Evolutionary conservation across 495 filamentous ascomycete genomes (phyloP).

Genomic region (Patellaria atrata): DNA sequence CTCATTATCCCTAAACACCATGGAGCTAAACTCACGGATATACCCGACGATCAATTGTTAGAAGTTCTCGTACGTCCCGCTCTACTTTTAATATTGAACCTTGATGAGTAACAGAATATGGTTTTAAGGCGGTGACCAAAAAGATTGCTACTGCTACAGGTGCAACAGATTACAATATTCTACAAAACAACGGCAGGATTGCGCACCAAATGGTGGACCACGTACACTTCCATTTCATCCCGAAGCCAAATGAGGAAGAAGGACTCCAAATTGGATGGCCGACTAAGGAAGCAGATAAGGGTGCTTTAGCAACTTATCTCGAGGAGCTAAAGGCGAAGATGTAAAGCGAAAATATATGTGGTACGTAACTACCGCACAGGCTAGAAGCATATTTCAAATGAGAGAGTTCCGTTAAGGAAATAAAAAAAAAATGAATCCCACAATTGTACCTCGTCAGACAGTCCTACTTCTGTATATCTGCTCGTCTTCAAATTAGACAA

Average conservation of each 20-base stretch:
- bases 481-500: no score
- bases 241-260: constrained; percentile 78
- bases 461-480: no score
- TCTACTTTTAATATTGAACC: no score
- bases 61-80: constrained; percentile 69
- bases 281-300: constrained; percentile 61
- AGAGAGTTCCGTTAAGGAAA: no score
- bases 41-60: constrained; percentile 73
- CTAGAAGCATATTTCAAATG: no score
- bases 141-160: constrained; percentile 66
- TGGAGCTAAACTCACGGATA: constrained; percentile 81
- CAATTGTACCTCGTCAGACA: no score
- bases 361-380: no score
- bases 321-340: constrained; percentile 85
- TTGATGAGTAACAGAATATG: no score
- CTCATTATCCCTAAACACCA: constrained; percentile 95
- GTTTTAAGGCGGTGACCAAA: constrained; percentile 76
- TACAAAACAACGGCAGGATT: constrained; percentile 89
- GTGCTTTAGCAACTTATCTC: constrained; percentile 59
- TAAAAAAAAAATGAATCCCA: no score
- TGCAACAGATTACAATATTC: constrained; percentile 71
- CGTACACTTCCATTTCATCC: constrained; percentile 95
- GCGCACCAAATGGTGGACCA: constrained; percentile 95
- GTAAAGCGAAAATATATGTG: no score
- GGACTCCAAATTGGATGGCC: constrained; percentile 77